Conservation (phyloP, 495 filamentous ascomycete species). For the Emericellopsis terricola region DNA sequence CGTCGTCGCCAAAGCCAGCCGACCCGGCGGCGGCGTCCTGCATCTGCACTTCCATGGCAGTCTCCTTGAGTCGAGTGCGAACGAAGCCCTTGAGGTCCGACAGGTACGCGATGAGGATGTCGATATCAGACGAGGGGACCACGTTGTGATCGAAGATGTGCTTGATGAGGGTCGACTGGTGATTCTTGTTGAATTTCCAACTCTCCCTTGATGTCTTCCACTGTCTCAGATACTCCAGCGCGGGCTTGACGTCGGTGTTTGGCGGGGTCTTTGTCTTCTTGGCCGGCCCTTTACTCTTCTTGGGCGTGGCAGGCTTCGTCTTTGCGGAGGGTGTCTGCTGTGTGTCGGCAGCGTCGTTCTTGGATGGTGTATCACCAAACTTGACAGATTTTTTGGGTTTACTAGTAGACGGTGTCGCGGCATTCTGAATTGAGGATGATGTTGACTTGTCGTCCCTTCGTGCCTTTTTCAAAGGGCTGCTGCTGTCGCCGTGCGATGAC, state of each 20-base stretch:
- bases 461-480: conserved; percentile 9
- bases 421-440: not conserved
- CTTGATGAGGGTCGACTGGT: conserved; percentile 68
- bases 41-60: conserved; percentile 35
- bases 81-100: conserved; percentile 50
- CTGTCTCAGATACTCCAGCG: conserved; percentile 53
- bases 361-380: conserved; percentile 55
- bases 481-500: not conserved
- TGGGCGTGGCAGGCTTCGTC: conserved; percentile 12
- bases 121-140: conserved; percentile 44
- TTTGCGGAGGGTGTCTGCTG: not conserved
- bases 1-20: conserved; percentile 17
- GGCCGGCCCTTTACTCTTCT: conserved; percentile 12
- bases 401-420: conserved; percentile 3
- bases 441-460: conserved; percentile 9
- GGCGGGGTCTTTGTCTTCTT: conserved; percentile 15
- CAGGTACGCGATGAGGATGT: conserved; percentile 50
- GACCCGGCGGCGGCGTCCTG: conserved; percentile 27
- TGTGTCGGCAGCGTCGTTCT: conserved; percentile 14
- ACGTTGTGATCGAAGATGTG: conserved; percentile 50
- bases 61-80: conserved; percentile 42
- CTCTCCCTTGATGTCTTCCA: conserved; percentile 44
- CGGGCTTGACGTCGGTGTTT: conserved; percentile 32
- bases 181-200: conserved; percentile 92
- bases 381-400: conserved; percentile 51